Conservation (phyloP, 1,284 basidiomycete species). For the Trichosporon sp. region DNA sequence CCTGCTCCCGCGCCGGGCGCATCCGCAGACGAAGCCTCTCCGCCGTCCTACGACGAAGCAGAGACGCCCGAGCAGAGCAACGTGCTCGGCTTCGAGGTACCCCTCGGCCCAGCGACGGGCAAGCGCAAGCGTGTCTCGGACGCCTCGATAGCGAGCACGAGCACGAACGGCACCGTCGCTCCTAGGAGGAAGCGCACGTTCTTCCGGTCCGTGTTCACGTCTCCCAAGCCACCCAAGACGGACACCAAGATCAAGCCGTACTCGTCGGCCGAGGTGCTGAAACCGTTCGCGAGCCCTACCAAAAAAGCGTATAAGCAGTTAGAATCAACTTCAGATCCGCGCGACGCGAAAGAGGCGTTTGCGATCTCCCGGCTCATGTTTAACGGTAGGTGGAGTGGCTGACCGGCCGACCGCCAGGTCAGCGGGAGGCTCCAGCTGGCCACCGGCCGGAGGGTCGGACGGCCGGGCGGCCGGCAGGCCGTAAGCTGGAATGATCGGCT, state of each 20-base stretch:
- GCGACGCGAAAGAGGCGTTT: not conserved
- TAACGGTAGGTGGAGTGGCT: not conserved
- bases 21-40: not conserved
- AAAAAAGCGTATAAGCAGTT: not conserved
- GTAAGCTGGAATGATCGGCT: no score
- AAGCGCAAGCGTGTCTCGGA: not conserved
- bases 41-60: not conserved
- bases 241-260: not conserved
- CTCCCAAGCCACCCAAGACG: not conserved
- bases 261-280: not conserved
- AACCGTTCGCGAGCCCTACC: not conserved
- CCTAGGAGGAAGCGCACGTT: slow-evolving; percentile 1
- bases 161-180: not conserved
- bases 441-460: not conserved
- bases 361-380: not conserved
- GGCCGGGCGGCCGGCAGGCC: no score
- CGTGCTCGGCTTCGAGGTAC: not conserved
- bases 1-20: not conserved
- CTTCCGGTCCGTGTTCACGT: not conserved
- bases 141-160: not conserved
- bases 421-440: no score
- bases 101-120: not conserved
- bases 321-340: no score
- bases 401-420: no score
- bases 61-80: not conserved